Conservation (phyloP, 2,329 filamentous ascomycete species). For the Phoma sp. region DNA sequence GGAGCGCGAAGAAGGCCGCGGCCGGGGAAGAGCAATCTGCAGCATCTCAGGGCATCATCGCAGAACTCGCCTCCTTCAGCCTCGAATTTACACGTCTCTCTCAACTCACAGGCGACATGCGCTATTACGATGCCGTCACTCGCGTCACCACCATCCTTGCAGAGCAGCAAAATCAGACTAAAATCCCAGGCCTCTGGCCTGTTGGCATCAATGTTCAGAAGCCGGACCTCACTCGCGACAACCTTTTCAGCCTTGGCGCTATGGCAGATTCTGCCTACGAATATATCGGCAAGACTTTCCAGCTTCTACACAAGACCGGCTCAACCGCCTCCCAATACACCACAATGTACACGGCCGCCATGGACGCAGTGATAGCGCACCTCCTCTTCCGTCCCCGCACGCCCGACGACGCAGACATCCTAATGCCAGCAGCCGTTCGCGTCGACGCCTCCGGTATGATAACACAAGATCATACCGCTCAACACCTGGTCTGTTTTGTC, state of each 20-base stretch:
- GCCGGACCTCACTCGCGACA: constrained; percentile 42
- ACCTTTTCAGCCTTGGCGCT: constrained; percentile 47
- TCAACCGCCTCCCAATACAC: constrained; percentile 50
- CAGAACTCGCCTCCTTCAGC: constrained; percentile 52
- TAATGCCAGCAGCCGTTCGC: constrained; percentile 42
- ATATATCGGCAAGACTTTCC: constrained; percentile 46
- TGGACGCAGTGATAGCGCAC: constrained; percentile 49
- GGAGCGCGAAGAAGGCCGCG: constrained; percentile 24
- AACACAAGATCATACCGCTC: constrained; percentile 28
- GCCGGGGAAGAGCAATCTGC: constrained; percentile 42
- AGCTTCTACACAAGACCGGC: constrained; percentile 22
- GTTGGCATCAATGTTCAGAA: constrained; percentile 28
- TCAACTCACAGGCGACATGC: constrained; percentile 51
- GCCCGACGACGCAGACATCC: constrained; percentile 52
- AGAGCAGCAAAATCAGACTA: constrained; percentile 48
- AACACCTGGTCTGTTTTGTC: constrained; percentile 69
- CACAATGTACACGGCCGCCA: constrained; percentile 61
- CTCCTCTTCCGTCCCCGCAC: constrained; percentile 57
- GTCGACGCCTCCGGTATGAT: constrained; percentile 33
- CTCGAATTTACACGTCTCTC: constrained; percentile 54
- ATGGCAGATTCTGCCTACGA: constrained; percentile 43
- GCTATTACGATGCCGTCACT: constrained; percentile 52
- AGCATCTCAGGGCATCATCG: constrained; percentile 46
- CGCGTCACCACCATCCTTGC: constrained; percentile 49
- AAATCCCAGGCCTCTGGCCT: constrained; percentile 54